Evolutionary conservation across 1,139 yeast genomes (phyloP), one percentile per base, ranked within the genome.

Genomic region (Saccharomyces hybrid): DNA sequence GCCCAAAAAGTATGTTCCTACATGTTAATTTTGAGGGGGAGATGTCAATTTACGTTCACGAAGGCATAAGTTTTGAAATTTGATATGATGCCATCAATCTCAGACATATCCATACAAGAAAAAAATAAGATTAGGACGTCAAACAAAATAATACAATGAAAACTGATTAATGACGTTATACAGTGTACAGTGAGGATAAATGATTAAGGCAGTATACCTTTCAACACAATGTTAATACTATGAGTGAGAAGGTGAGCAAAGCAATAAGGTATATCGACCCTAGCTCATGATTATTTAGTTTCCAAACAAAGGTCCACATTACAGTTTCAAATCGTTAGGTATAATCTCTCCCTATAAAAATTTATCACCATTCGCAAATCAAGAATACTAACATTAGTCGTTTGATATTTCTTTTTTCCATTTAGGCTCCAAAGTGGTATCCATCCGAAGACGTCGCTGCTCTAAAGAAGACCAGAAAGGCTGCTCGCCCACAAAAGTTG

Each of bases 381-480:
- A 42, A 26, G 32, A 53, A 11, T 29, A 49, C 19, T 11, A 14
- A 44, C 41, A 11, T 25, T 38, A 29, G 48, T 63, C 41, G 56
- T 69, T 51, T 71, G 9, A 32, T 14, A 16, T 38, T 38, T 34
- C 16, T 16, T 16, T 11, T 38, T 38, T 38, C 44, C 11, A 16
- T 16, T 72, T 62, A 74, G 74, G 91, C 91, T 76, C 93, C 91
- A 80, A 89, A 89, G 87, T 85, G 90, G 90, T 89, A 89, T 85
- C 89, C 89, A 78, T 84, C 97, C 75, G 93, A 88, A 83, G 95
- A 88, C 81, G 88, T 83, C 73, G 83, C 91, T 75, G 89, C 83
- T 76, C 83, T 89, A 71, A 88, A 83, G 80, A 82, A 83, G 76
- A 75, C 88, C 75, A 89, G 96, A 84, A 89, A 91, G 88, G 78